Evolutionary conservation across 257 asterid genomes (phyloP), one percentile per base, ranked within the genome.

Genomic region (Schizonepeta tenuifolia): DNA sequence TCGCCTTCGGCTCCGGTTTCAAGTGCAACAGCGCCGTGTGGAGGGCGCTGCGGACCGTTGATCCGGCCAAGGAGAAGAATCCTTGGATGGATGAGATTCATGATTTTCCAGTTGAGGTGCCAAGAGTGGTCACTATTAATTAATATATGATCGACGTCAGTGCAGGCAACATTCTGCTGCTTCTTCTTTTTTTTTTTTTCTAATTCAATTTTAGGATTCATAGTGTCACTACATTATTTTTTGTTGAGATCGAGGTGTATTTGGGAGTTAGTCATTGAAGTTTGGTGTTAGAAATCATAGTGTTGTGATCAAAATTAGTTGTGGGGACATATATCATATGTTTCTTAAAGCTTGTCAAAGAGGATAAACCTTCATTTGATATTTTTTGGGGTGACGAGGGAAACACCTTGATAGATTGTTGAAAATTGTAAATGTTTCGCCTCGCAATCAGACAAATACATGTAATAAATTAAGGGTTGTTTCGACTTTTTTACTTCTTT

Each of bases 1-100:
- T 85, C 1, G 90, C 86, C 1, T 85, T 85, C 24, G 90, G 90
- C 44, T 81, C 86, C 8, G 90, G 90, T 24, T 85, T 85, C 57
- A 85, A 85, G 68, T 85, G 90, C 65, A 85, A 85, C 56, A 83
- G 90, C 13, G 86, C 83, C 2, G 87, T 85, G 6, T 85, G 90
- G 90, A 73, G 20, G 40, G 83, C 87, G 14, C 44, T 78, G 60
- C 78, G 84, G 63, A 38, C 59, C 41, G 49, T 85, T 24, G 50
- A 79, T 67, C 84, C 90, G 44, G 75, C 76, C 0, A 74, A 79
- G 73, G 83, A 83, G 80, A 79, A 83, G 79, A 81, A 60, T 65
- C 87, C 87, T 0, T 83, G 90, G 90, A 81, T 69, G 66, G 83
- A 85, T 57, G 87, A 83, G 71, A 76, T 85, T 70, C 41, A 67